phyloP scores from a whole-genome alignment of 2,329 filamentous ascomycete species.

The Neopestalotiopsis sp. region DNA sequence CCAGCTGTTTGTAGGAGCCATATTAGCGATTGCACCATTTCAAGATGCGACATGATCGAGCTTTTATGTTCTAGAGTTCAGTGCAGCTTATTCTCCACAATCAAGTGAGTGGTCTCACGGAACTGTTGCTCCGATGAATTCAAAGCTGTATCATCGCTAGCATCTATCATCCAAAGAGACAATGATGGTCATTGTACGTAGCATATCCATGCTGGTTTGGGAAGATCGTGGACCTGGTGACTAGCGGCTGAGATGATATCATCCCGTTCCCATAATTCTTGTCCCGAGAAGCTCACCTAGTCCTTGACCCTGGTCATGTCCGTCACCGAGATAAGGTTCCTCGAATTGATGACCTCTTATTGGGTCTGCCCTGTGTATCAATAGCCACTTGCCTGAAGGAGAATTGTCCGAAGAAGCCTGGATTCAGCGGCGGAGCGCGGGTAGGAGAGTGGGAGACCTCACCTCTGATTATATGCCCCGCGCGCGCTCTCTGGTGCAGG shows the following conservation, averaged over 20 bases:
- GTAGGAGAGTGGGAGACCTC: not conserved
- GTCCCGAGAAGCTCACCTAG: not conserved
- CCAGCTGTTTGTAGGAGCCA: too few relatives aligned
- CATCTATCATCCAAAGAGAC: too few relatives aligned
- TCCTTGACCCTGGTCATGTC: not conserved
- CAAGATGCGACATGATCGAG: too few relatives aligned
- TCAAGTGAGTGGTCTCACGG: too few relatives aligned
- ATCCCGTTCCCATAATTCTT: not conserved
- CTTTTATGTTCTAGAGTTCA: too few relatives aligned
- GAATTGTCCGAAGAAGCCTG: not conserved
- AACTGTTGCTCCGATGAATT: too few relatives aligned
- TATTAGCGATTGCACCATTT: too few relatives aligned
- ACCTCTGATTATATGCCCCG: not conserved
- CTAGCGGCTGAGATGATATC: constrained; percentile 1
- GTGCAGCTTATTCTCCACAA: too few relatives aligned
- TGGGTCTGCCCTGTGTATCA: not conserved
- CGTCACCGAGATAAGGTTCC: not conserved
- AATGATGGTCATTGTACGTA: not conserved
- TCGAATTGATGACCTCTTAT: not conserved
- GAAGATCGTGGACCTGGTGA: not conserved
- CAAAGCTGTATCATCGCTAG: too few relatives aligned
- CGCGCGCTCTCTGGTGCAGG: not conserved
- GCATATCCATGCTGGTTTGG: not conserved
- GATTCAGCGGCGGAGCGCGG: not conserved
- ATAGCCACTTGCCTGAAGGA: not conserved